phyloP scores from a whole-genome alignment of 163 green algal species.

The Chloroidium sp. region DNA sequence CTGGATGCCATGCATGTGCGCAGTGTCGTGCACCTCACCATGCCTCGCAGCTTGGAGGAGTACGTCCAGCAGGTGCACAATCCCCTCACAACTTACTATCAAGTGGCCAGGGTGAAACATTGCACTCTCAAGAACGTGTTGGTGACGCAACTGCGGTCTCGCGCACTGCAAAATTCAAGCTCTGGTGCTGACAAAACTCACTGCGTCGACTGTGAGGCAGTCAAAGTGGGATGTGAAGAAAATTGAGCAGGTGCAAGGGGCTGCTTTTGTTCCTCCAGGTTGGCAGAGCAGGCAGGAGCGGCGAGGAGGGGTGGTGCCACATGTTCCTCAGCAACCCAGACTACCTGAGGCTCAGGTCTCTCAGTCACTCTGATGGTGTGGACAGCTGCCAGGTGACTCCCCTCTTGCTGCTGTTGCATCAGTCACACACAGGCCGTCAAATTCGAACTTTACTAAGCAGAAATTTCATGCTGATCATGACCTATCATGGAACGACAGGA shows the following conservation, averaged over 20 bases:
- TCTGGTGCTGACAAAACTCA: neutral
- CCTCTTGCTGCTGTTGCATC: too few relatives aligned
- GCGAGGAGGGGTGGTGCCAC: constrained; percentile 41
- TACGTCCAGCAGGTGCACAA: constrained; percentile 72
- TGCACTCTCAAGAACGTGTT: too few relatives aligned
- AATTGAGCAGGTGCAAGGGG: neutral
- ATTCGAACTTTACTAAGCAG: too few relatives aligned
- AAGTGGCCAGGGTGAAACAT: neutral
- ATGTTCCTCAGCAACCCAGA: constrained; percentile 62
- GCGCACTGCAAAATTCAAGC: neutral
- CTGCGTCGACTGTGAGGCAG: too few relatives aligned
- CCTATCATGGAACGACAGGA: too few relatives aligned
- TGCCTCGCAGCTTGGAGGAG: constrained; percentile 86
- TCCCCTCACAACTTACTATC: neutral
- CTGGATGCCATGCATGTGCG: constrained; percentile 36
- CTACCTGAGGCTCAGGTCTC: constrained; percentile 47
- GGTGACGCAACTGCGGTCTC: neutral
- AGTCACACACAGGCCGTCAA: too few relatives aligned
- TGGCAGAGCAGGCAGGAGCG: constrained; percentile 69
- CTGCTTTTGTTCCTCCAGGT: constrained; percentile 36
- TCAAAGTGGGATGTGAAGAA: too few relatives aligned
- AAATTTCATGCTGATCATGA: too few relatives aligned
- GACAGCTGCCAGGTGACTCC: constrained; percentile 17
- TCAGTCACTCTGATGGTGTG: constrained; percentile 32
- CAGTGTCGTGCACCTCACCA: constrained; percentile 69